phyloP scores from a whole-genome alignment of 306 rosid species.

The Potentilla sterilis region DNA sequence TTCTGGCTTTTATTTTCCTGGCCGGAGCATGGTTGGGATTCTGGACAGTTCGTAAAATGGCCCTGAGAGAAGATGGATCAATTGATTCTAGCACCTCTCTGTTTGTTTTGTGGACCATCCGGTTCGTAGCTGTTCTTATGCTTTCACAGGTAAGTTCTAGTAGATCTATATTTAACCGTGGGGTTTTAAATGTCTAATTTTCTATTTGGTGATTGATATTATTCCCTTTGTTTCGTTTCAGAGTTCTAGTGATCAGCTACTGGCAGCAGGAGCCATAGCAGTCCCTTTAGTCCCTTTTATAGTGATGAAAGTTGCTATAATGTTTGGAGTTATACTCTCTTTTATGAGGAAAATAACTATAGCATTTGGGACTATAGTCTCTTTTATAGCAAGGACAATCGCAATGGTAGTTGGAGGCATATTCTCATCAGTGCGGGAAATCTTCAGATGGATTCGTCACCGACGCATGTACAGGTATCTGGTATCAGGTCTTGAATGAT shows the following conservation, averaged over 20 bases:
- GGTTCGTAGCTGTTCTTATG: slow-evolving; percentile 56
- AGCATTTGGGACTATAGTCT: not conserved
- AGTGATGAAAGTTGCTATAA: not conserved
- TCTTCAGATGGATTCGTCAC: slow-evolving; percentile 46
- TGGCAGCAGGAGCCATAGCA: slow-evolving; percentile 55
- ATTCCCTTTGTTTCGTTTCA: slow-evolving; percentile 42
- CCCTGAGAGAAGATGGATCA: slow-evolving; percentile 81
- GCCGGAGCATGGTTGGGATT: slow-evolving; percentile 96
- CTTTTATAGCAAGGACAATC: not conserved
- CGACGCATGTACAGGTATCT: slow-evolving; percentile 56
- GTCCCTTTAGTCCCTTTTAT: slow-evolving; percentile 3
- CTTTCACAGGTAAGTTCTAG: slow-evolving; percentile 64
- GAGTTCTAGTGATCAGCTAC: slow-evolving; percentile 77
- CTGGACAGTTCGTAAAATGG: slow-evolving; percentile 77
- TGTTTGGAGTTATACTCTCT: not conserved
- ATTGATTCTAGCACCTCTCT: slow-evolving; percentile 66
- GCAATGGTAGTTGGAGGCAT: not conserved
- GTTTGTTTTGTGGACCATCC: slow-evolving; percentile 81
- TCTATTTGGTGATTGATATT: slow-evolving; percentile 13
- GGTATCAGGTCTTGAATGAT: slow-evolving; percentile 1
- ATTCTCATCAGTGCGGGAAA: not conserved
- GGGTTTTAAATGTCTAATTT: slow-evolving; percentile 18
- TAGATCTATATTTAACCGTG: not conserved
- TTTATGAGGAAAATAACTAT: slow-evolving; percentile 8
- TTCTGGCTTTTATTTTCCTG: slow-evolving; percentile 69